Base-by-base conservation (phyloP, 345 rosid genomes). In the Melastoma malabathricum region DNA sequence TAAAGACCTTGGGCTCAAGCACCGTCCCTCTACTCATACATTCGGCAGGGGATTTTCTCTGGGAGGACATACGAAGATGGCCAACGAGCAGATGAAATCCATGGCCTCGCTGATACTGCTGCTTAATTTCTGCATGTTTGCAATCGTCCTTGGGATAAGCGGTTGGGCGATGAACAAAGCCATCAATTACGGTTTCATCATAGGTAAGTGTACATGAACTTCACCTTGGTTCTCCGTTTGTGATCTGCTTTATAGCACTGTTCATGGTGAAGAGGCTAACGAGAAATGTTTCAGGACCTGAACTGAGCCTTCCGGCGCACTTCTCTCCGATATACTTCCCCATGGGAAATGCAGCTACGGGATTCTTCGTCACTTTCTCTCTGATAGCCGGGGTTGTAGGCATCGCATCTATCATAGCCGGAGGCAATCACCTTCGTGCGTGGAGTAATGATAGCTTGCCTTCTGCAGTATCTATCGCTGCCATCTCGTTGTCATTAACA, bases 261-360 rank as follows among this genome's bases (percentile, higher is more conserved):
- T 51, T 19, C 19, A 17, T 29, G 43, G 18, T 1, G 15, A 29
- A 15, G 1, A 22, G n/a, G 14, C 14, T 45, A 17, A 34, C 43
- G 43, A 6, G 41, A 23, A 13, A 6, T 18, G 5, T 18, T n/a
- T 5, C 75, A 89, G 96, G 92, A 34, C 75, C 92, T 39, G 87
- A 60, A 8, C 75, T 63, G 8, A 59, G 69, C 10, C 95, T 90
- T 39, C 96, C 98, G 0, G 87, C 83, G 0, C 94, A 90, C 74
- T 90, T 90, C 66, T 90, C 96, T 7, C 94, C 98, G 0, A 78
- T 90, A 55, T 66, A 72, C 64, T 90, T 86, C 66, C 96, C 96
- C 0, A 90, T 90, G 94, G 95, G 98, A 13, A 90, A 90, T 49
- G 89, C 87, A 12, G 98, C 98, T 10, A 90, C 98, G 0, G 98